Conservation (phyloP, 164 flowering plant species). For the Magnolia officinalis region DNA sequence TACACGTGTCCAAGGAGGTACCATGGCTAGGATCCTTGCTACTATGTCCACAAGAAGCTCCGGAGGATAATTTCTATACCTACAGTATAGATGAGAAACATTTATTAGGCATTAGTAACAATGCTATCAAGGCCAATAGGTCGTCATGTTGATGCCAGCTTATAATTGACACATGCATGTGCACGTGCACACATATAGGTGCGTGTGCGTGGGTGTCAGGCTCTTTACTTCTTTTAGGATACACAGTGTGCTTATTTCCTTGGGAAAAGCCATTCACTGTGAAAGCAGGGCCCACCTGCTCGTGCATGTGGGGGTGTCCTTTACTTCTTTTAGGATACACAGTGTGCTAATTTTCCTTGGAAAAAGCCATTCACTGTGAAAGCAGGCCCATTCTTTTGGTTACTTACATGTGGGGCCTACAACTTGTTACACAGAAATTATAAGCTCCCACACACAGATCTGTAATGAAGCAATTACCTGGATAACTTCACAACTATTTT, state of each 20-base stretch:
- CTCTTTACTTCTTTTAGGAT: neutral
- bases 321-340: neutral
- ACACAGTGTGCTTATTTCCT: neutral
- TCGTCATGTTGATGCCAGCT: neutral
- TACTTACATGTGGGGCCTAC: no score
- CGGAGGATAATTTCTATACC: constrained; percentile 96
- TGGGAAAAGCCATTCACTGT: no score
- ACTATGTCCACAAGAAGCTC: constrained; percentile 97
- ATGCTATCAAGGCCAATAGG: no score
- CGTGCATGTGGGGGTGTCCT: neutral
- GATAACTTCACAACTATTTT: no score
- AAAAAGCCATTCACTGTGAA: no score
- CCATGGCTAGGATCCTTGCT: constrained; percentile 91
- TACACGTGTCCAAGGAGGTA: constrained; percentile 99
- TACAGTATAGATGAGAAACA: constrained; percentile 18
- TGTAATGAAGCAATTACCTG: no score
- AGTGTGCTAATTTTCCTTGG: neutral
- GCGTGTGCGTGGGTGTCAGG: neutral
- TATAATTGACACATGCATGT: neutral
- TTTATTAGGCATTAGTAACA: neutral
- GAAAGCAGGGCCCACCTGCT: no score
- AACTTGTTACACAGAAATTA: no score
- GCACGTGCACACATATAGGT: neutral
- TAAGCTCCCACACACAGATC: no score
- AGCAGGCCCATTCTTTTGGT: no score